Evolutionary conservation across 1,139 yeast genomes (phyloP), one percentile per base, ranked within the genome.

Genomic region (Sugiyamaella pinicola): DNA sequence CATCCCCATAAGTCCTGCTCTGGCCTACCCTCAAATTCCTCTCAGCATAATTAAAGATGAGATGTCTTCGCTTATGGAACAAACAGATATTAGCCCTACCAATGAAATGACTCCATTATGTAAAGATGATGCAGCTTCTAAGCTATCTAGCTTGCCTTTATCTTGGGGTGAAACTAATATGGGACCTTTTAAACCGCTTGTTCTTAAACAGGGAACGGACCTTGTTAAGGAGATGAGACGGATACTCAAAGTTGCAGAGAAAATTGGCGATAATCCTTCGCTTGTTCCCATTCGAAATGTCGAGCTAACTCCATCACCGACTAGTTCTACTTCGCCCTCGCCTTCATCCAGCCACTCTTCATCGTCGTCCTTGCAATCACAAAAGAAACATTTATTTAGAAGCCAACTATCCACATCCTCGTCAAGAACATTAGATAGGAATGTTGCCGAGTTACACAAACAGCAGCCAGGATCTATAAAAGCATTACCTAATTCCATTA

Each of bases 161-260:
- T 12, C 48, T 9, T 45, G 48, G 48, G 48, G 34, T 4, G 41
- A 45, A 22, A 17, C 33, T n/a, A 31, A 31, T 9, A 19, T 45
- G 33, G 48, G 48, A n/a, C 48, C 48, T 17, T 45, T 22, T 24
- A 45, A 45, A 17, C 48, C 48, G 12, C 41, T 45, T n/a, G 40
- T 35, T n/a, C 34, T 45, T 7, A 45, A 45, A 17, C 34, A 45
- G 21, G 48, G 48, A n/a, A 19, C 29, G 7, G 18, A 45, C 17
- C 22, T 45, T 10, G 41, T 17, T 9, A 22, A 17, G 22, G 48
- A 45, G 22, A 45, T 45, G 48, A 45, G 24, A 22, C n/a, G 48
- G 21, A 39, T 45, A 9, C 19, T 45, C 7, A 37, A 35, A 12
- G 34, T 19, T 2, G 21, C 41, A 24, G 48, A 45, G 17, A 45